Evolutionary conservation across 176 grass and related monocot species (phyloP).

Genomic region (Eleusine coracana): DNA sequence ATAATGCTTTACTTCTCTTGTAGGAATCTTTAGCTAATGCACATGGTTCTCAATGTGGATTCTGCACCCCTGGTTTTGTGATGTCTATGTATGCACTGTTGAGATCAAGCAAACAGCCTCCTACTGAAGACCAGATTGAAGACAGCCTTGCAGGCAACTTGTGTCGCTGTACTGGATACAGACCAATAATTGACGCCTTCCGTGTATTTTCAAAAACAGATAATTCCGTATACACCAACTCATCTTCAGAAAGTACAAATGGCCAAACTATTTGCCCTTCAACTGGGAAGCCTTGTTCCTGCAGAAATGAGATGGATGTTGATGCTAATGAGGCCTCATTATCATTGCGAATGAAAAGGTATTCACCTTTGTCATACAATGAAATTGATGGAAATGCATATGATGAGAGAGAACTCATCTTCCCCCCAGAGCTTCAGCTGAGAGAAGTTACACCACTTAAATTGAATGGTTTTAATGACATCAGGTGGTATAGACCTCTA

Average conservation of each 20-base stretch:
- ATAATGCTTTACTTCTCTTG: conserved; percentile 37
- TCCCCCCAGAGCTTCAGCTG: conserved; percentile 83
- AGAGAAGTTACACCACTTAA: conserved; percentile 62
- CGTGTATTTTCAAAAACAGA: conserved; percentile 91
- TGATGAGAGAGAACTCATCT: conserved; percentile 83
- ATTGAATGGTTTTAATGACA: conserved; percentile 75
- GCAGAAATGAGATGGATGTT: conserved; percentile 41
- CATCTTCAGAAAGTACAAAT: conserved; percentile 48
- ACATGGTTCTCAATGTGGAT: conserved; percentile 98
- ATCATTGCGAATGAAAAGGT: conserved; percentile 42
- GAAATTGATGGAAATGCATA: conserved; percentile 85
- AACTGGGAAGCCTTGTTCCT: conserved; percentile 90
- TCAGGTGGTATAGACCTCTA: conserved; percentile 89
- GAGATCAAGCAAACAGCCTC: conserved; percentile 77
- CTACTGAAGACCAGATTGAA: conserved; percentile 91
- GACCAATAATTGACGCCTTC: conserved; percentile 96
- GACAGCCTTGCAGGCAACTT: conserved; percentile 93
- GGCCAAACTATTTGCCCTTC: conserved; percentile 79
- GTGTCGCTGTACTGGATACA: conserved; percentile 95
- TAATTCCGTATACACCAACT: conserved; percentile 73
- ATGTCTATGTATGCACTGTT: conserved; percentile 97
- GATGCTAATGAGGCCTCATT: conserved; percentile 38
- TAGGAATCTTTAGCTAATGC: conserved; percentile 82
- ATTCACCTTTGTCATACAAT: conserved; percentile 68
- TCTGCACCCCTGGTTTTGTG: conserved; percentile 98